Conservation (phyloP, 1,284 basidiomycete species). For the Puccinia horiana region DNA sequence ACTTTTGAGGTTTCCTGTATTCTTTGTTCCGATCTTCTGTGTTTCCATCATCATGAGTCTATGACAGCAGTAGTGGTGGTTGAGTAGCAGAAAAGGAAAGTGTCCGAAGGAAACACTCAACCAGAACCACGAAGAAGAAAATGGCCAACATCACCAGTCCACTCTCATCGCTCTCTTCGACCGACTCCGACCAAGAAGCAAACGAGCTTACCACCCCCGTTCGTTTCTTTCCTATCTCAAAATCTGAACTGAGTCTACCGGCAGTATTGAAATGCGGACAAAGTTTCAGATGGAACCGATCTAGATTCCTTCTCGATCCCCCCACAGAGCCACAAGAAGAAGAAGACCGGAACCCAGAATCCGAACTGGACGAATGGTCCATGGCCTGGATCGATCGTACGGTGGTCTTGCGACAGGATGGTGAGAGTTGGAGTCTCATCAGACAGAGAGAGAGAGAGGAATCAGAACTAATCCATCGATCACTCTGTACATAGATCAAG, state of each 20-base stretch:
- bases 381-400: constrained; percentile 54
- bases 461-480: not conserved
- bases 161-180: constrained; percentile 11
- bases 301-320: constrained; percentile 14
- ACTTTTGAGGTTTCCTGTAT: too few species aligned
- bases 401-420: constrained; percentile 55
- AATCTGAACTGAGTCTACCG: constrained; percentile 53
- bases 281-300: constrained; percentile 54
- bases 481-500: constrained; percentile 6
- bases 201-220: constrained; percentile 53
- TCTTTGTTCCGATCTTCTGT: too few species aligned
- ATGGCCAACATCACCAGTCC: too few species aligned
- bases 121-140: too few species aligned
- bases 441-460: not conserved
- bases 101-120: not conserved
- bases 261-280: constrained; percentile 54
- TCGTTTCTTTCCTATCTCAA: constrained; percentile 53
- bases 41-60: too few species aligned
- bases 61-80: too few species aligned
- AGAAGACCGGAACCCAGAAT: not conserved
- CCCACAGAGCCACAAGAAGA: not conserved
- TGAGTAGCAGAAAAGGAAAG: too few species aligned
- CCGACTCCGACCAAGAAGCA: not conserved
- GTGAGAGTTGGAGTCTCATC: constrained; percentile 51
- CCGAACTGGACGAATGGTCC: constrained; percentile 52